These are phyloP conservation scores for Asterophora lycoperdoides DNA, from an alignment of 768 basidiomycete species.

Conservation along the genomic window DNA sequence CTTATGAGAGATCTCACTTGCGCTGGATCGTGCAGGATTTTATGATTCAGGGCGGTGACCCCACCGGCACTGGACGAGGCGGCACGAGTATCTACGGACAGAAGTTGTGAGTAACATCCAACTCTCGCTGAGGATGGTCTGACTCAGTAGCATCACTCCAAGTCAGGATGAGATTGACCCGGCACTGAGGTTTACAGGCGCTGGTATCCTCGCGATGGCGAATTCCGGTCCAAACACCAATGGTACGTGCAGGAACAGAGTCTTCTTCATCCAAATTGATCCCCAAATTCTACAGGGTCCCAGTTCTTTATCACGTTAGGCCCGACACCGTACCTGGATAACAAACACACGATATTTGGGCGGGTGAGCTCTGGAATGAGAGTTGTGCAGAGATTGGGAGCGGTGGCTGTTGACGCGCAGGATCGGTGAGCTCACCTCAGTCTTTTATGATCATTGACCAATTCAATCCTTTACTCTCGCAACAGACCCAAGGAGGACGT, in stretches of 20 bases:
- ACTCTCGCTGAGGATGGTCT: conserved; percentile 1
- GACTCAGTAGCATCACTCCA: conserved; percentile 8
- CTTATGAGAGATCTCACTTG: background rate
- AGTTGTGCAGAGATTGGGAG: conserved; percentile 86
- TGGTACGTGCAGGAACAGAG: conserved; percentile 55
- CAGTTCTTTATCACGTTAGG: conserved; percentile 91
- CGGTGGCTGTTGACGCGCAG: conserved; percentile 84
- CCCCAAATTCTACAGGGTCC: conserved; percentile 53
- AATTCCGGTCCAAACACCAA: conserved; percentile 96
- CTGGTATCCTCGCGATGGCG: conserved; percentile 95
- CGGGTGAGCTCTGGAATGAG: conserved; percentile 89
- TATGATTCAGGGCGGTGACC: conserved; percentile 96
- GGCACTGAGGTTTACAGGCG: conserved; percentile 90
- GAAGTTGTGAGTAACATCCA: conserved; percentile 60
- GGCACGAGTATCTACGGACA: conserved; percentile 87
- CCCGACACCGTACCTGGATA: conserved; percentile 81
- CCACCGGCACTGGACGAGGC: conserved; percentile 92
- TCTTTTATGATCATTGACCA: background rate
- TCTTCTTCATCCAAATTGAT: conserved; percentile 36
- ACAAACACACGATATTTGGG: conserved; percentile 87
- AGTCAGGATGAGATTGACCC: conserved; percentile 91
- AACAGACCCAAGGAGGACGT: conserved; percentile 70
- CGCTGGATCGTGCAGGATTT: conserved; percentile 59
- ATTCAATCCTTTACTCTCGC: background rate
- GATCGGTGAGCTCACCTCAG: conserved; percentile 57